Percentiles rank a stretch among this genome's conserved stretches.
phyloP scores from a whole-genome alignment of 1,284 basidiomycete species.

The Irpex lacteus region DNA sequence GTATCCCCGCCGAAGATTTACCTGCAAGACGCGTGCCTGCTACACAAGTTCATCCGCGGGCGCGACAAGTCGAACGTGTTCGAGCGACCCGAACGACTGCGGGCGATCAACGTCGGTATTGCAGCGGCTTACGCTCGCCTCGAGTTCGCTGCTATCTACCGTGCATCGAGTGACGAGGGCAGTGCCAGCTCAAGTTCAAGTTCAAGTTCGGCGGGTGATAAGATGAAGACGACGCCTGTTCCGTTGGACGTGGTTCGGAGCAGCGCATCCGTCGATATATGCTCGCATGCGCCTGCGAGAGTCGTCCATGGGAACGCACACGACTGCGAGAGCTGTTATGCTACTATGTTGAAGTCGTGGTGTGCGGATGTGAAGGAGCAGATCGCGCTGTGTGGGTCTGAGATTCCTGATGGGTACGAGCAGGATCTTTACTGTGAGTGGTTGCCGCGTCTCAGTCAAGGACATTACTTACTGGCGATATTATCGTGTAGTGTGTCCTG shows the following conservation, averaged over 20 bases:
- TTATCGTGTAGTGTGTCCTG: slow-evolving; percentile 66
- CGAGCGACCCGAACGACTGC: slow-evolving; percentile 87
- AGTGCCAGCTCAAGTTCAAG: too few relatives aligned
- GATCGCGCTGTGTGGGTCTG: slow-evolving; percentile 63
- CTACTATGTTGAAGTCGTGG: slow-evolving; percentile 54
- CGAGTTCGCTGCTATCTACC: slow-evolving; percentile 34
- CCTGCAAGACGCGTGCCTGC: slow-evolving; percentile 67
- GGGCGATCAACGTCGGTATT: slow-evolving; percentile 78
- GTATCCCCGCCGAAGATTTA: slow-evolving; percentile 26
- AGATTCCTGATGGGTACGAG: slow-evolving; percentile 73
- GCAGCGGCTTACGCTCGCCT: slow-evolving; percentile 75
- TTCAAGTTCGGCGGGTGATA: neutral
- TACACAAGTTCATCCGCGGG: slow-evolving; percentile 79
- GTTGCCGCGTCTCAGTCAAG: too few relatives aligned
- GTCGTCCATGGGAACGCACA: slow-evolving; percentile 62
- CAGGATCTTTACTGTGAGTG: slow-evolving; percentile 84
- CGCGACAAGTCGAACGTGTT: slow-evolving; percentile 72
- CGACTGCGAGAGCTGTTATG: slow-evolving; percentile 50
- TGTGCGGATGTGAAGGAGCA: slow-evolving; percentile 61
- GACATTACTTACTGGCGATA: too few relatives aligned
- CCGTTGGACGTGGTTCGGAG: slow-evolving; percentile 4
- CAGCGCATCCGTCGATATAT: neutral
- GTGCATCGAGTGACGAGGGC: neutral
- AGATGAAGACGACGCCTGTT: neutral
- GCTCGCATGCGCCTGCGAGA: neutral